Conservation (phyloP, 2,329 filamentous ascomycete genomes). For the Xenoacremonium recifei region DNA sequence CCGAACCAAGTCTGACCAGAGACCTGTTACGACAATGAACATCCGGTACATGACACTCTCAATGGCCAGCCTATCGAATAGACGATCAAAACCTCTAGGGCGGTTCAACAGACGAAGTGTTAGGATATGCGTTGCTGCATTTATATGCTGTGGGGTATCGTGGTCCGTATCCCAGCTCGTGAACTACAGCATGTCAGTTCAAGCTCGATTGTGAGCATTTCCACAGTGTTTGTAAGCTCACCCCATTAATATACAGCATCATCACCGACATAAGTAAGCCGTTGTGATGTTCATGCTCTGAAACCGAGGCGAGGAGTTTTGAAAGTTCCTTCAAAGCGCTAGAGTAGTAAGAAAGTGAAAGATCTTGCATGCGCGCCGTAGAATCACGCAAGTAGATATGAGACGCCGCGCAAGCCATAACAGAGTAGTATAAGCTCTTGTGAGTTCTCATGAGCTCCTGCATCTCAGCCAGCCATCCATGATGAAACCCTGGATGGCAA, state of each 20-base stretch:
- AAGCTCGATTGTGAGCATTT: not conserved
- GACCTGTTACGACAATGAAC: slow-evolving; percentile 16
- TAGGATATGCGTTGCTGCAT: slow-evolving; percentile 19
- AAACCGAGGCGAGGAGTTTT: slow-evolving; percentile 7
- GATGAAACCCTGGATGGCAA: slow-evolving; percentile 27
- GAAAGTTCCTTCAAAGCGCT: slow-evolving; percentile 18
- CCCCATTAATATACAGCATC: slow-evolving; percentile 24
- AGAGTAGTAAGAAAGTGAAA: slow-evolving; percentile 22
- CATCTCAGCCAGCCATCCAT: slow-evolving; percentile 29
- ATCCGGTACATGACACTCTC: slow-evolving; percentile 25
- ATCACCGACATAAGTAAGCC: slow-evolving; percentile 25
- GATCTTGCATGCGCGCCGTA: slow-evolving; percentile 15
- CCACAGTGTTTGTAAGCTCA: slow-evolving; percentile 10
- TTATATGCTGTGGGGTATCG: slow-evolving; percentile 19
- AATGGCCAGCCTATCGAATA: slow-evolving; percentile 20
- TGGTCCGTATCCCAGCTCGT: slow-evolving; percentile 17
- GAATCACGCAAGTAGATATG: slow-evolving; percentile 19
- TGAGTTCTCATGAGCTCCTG: slow-evolving; percentile 24
- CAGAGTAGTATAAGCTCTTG: slow-evolving; percentile 28
- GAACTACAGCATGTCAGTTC: slow-evolving; percentile 7
- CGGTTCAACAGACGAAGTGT: slow-evolving; percentile 11
- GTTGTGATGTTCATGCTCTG: slow-evolving; percentile 17
- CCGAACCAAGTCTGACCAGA: slow-evolving; percentile 16
- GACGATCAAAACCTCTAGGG: slow-evolving; percentile 3
- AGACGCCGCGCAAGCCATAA: slow-evolving; percentile 26